A percentile compares a stretch with the other conserved stretches of the same genome.
These are phyloP conservation scores for Cyanidioschyzon merolae DNA, from an alignment of 23 red algal genomes.

Conservation along the genomic window DNA sequence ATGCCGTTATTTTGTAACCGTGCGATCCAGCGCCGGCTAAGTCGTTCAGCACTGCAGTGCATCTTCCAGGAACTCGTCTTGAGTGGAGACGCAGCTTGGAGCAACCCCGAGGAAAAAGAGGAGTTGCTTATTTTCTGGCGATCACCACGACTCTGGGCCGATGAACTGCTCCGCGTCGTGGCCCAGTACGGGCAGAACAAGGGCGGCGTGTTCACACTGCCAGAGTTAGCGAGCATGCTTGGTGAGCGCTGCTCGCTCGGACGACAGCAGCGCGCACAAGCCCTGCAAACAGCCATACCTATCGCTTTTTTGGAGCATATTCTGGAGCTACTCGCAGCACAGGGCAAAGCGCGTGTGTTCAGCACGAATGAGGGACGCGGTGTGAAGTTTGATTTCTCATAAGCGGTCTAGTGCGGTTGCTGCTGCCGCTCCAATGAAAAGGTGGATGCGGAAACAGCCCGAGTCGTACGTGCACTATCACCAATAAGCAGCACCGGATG, in stretches of 20 bases:
- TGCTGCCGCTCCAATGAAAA: no score
- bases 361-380: background rate
- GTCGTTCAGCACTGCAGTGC: background rate
- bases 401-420: no score
- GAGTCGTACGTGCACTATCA: no score
- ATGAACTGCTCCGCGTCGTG: background rate
- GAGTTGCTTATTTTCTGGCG: conserved; percentile 6
- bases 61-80: background rate
- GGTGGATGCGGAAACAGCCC: no score
- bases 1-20: background rate
- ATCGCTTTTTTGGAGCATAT: background rate
- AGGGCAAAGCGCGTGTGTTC: background rate
- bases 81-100: conserved; percentile 4
- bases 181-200: background rate
- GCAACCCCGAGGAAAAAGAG: background rate
- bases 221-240: background rate
- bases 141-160: background rate
- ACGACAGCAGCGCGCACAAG: background rate
- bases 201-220: background rate
- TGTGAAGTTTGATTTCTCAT: background rate
- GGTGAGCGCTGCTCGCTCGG: background rate
- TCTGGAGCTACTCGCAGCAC: background rate
- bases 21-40: background rate
- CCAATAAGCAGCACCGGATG: no score
- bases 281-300: background rate